A percentile compares a stretch with the other conserved stretches of the same genome.
Evolutionary conservation across 202 grass and related monocot genomes (phyloP).

Genomic region (Panicum virgatum): DNA sequence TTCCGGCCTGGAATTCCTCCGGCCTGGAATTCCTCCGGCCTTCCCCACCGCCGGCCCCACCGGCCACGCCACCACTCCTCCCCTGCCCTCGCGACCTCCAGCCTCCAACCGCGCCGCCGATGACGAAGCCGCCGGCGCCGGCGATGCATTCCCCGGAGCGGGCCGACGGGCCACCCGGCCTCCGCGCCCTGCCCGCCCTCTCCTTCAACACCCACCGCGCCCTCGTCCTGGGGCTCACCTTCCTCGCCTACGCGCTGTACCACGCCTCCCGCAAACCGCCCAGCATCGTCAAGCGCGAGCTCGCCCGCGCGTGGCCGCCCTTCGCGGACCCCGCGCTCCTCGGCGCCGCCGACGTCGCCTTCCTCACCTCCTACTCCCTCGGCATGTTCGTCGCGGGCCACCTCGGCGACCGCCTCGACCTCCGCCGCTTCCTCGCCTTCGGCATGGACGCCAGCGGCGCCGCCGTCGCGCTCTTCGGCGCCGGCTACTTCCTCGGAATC

Average conservation of each 20-base stretch:
- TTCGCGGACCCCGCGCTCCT: constrained; percentile 56
- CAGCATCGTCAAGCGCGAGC: constrained; percentile 70
- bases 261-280: constrained; percentile 69
- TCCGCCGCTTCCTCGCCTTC: constrained; percentile 61
- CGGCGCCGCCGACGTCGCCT: constrained; percentile 66
- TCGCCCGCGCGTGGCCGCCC: constrained; percentile 38
- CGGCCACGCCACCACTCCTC: neutral
- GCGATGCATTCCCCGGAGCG: constrained; percentile 5
- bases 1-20: too few species aligned
- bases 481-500: constrained; percentile 51
- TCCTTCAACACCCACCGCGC: constrained; percentile 54
- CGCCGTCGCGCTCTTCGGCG: constrained; percentile 53
- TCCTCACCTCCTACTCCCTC: constrained; percentile 66
- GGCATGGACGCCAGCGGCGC: constrained; percentile 57
- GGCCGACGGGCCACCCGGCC: constrained; percentile 14
- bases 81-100: neutral
- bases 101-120: constrained; percentile 6
- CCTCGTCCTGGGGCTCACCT: constrained; percentile 70
- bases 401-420: constrained; percentile 70
- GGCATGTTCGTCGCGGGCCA: constrained; percentile 68
- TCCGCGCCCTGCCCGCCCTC: constrained; percentile 30
- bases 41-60: neutral
- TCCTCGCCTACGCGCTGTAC: constrained; percentile 66
- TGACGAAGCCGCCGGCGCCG: constrained; percentile 27
- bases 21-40: too few species aligned